Evolutionary conservation across 1,284 basidiomycete species (phyloP).

Genomic region (Cutaneotrichosporon dermatis): DNA sequence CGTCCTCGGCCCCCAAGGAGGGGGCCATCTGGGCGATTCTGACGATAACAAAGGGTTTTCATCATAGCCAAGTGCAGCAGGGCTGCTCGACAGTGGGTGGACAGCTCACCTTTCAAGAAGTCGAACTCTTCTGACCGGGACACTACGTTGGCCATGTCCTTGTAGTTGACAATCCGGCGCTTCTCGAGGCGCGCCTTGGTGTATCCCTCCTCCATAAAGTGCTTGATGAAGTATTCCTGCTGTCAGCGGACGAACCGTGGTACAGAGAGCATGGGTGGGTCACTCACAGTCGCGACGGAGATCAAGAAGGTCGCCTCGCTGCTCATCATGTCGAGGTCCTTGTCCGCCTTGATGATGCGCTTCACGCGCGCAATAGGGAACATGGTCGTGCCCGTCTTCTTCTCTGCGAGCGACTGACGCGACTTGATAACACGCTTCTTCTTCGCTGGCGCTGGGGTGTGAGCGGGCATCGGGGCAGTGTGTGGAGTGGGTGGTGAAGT

Average conservation of each 20-base stretch:
- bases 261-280: conserved; percentile 4
- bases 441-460: conserved; percentile 18
- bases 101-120: conserved; percentile 38
- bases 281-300: conserved; percentile 40
- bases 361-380: conserved; percentile 49
- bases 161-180: conserved; percentile 48
- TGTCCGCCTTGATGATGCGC: conserved; percentile 51
- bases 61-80: conserved; percentile 19
- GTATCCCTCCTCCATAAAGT: conserved; percentile 49
- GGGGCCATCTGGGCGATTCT: conserved; percentile 26
- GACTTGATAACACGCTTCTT: conserved; percentile 39
- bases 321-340: conserved; percentile 49
- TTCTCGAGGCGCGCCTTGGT: conserved; percentile 48
- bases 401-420: conserved; percentile 43
- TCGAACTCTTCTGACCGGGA: conserved; percentile 43
- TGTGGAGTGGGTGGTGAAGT: background rate
- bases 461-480: background rate
- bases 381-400: conserved; percentile 43
- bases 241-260: background rate
- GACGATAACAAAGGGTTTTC: conserved; percentile 27
- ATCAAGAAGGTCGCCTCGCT: conserved; percentile 51
- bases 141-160: conserved; percentile 46
- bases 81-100: background rate
- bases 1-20: conserved; percentile 17
- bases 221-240: conserved; percentile 48